These are phyloP conservation scores for Gelatoporia subvermispora DNA, from an alignment of 768 basidiomycete genomes.

Conservation along the genomic window DNA sequence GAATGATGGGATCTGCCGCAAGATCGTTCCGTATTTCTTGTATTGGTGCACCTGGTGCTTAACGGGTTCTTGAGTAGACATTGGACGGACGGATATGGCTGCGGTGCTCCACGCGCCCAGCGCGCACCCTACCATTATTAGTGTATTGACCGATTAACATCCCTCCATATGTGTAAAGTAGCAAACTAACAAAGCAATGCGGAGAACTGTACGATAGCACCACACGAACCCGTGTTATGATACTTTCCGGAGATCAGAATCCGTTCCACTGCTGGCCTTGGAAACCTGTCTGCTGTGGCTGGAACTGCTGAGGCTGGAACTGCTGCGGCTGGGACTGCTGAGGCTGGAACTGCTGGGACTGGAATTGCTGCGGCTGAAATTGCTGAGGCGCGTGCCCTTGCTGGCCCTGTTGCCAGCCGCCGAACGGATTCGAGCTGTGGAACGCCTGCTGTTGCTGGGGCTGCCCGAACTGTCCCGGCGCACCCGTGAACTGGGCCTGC, in stretches of 20 bases:
- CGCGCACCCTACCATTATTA: background rate
- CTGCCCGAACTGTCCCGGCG: conserved; percentile 16
- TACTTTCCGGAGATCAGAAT: too few relatives aligned
- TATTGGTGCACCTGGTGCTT: too few relatives aligned
- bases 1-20: conserved; percentile 8
- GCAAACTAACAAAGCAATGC: too few relatives aligned
- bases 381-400: background rate
- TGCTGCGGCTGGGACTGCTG: conserved; percentile 22
- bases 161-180: too few relatives aligned
- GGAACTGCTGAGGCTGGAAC: conserved; percentile 10
- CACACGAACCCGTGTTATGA: too few relatives aligned
- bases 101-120: background rate
- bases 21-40: too few relatives aligned
- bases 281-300: conserved; percentile 10
- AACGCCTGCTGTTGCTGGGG: conserved; percentile 8
- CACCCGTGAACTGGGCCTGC: conserved; percentile 1
- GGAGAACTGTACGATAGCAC: too few relatives aligned
- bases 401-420: conserved; percentile 1
- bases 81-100: background rate
- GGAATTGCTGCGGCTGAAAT: conserved; percentile 8
- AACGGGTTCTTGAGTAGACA: too few relatives aligned
- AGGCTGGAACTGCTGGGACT: conserved; percentile 23
- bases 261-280: conserved; percentile 9
- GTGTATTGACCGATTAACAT: background rate
- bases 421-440: background rate